Evolutionary conservation across 768 basidiomycete species (phyloP).

Genomic region (Hericium alpestre): DNA sequence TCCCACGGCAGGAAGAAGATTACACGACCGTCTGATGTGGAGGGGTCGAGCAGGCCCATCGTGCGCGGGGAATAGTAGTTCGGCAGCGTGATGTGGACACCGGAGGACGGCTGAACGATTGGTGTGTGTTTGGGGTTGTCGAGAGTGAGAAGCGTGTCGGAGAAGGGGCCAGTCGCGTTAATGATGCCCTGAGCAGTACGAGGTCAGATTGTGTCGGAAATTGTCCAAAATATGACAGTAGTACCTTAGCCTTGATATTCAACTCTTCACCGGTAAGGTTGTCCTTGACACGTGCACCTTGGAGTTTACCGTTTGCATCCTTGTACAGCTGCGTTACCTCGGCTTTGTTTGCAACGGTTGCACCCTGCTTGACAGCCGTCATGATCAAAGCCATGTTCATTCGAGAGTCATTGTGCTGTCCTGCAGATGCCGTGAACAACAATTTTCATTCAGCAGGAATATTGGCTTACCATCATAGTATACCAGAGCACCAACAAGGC

Average conservation of each 20-base stretch:
- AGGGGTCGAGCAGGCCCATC: conserved; percentile 92
- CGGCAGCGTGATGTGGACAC: conserved; percentile 92
- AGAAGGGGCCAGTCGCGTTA: conserved; percentile 95
- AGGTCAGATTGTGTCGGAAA: neutral
- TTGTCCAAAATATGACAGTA: neutral
- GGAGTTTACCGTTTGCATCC: conserved; percentile 48
- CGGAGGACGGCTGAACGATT: conserved; percentile 88
- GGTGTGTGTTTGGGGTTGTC: conserved; percentile 69
- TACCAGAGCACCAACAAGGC: conserved; percentile 87
- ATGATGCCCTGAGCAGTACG: conserved; percentile 58
- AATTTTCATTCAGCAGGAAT: conserved; percentile 22
- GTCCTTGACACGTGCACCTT: conserved; percentile 71
- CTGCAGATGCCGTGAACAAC: conserved; percentile 26
- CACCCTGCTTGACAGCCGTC: conserved; percentile 89
- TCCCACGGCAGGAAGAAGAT: conserved; percentile 99
- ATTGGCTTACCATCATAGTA: conserved; percentile 80
- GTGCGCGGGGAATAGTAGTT: conserved; percentile 92
- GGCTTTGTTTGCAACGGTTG: conserved; percentile 80
- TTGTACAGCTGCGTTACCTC: conserved; percentile 77
- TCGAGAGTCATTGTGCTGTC: conserved; percentile 95
- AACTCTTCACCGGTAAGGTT: conserved; percentile 75
- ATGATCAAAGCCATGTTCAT: conserved; percentile 96
- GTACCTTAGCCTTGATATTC: conserved; percentile 70
- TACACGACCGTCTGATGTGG: conserved; percentile 92
- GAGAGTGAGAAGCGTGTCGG: conserved; percentile 74